Conservation (phyloP, 371 early-diverging fungal genomes). For the Actinomucor elegans region DNA sequence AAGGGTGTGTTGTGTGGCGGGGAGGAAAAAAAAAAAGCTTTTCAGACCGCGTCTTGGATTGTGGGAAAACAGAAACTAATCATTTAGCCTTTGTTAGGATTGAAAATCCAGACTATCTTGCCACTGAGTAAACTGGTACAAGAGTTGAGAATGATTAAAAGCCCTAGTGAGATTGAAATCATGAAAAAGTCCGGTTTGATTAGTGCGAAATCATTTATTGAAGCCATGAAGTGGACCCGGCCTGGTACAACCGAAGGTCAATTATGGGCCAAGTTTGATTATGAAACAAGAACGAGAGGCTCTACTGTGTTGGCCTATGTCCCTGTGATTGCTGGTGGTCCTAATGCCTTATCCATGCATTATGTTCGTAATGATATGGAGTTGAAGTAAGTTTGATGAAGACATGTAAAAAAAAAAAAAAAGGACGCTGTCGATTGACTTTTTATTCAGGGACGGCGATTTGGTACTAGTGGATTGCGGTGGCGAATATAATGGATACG, state of each 20-base stretch:
- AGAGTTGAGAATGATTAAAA: slow-evolving; percentile 77
- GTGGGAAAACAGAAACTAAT: not conserved
- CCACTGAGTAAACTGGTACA: slow-evolving; percentile 66
- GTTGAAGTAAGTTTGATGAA: slow-evolving; percentile 42
- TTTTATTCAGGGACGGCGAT: slow-evolving; percentile 72
- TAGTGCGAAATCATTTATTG: slow-evolving; percentile 75
- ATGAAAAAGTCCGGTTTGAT: slow-evolving; percentile 82
- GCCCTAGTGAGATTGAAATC: slow-evolving; percentile 69
- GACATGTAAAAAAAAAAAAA: too few relatives aligned
- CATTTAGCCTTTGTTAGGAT: slow-evolving; percentile 14
- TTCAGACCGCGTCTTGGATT: not conserved
- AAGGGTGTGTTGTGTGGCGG: slow-evolving; percentile 14
- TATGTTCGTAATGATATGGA: slow-evolving; percentile 87
- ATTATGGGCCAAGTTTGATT: slow-evolving; percentile 79
- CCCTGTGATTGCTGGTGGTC: slow-evolving; percentile 95
- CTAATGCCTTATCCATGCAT: slow-evolving; percentile 89
- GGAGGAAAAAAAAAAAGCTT: not conserved
- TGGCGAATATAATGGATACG: slow-evolving; percentile 86
- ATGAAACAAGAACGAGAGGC: slow-evolving; percentile 68
- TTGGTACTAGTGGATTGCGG: slow-evolving; percentile 93
- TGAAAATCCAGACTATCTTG: slow-evolving; percentile 40
- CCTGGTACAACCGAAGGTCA: slow-evolving; percentile 77
- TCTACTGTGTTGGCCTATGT: slow-evolving; percentile 88
- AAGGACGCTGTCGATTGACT: too few relatives aligned
- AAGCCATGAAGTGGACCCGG: slow-evolving; percentile 69